These are phyloP conservation scores for Ormosia semicastrata DNA, from an alignment of 306 rosid genomes.

Conservation along the genomic window DNA sequence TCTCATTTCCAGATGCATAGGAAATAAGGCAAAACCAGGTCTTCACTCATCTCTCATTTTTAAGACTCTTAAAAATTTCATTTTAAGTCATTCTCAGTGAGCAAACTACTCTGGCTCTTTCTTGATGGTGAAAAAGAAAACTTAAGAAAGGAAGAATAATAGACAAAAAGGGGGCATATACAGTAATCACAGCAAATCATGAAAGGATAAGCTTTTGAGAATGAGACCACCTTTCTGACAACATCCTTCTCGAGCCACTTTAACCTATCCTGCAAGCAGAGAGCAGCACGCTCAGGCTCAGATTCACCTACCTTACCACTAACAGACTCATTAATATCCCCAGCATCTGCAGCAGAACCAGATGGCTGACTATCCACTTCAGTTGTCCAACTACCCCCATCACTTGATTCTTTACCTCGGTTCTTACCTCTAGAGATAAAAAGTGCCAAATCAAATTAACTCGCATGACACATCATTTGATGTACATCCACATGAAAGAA, in stretches of 20 bases:
- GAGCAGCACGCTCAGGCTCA: conserved; percentile 50
- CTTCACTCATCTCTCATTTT: neutral
- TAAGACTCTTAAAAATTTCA: neutral
- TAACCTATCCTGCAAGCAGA: conserved; percentile 58
- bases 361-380: conserved; percentile 65
- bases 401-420: conserved; percentile 49
- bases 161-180: neutral
- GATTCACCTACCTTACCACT: conserved; percentile 55
- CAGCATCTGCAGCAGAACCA: conserved; percentile 52
- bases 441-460: conserved; percentile 25
- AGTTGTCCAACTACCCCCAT: conserved; percentile 51
- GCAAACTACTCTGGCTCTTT: neutral
- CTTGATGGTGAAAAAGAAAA: neutral
- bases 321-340: conserved; percentile 42
- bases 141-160: neutral
- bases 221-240: conserved; percentile 57
- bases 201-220: neutral
- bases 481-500: conserved; percentile 12
- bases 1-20: neutral
- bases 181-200: neutral
- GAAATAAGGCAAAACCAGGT: neutral
- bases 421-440: conserved; percentile 63
- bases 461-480: neutral
- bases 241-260: conserved; percentile 62
- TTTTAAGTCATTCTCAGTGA: neutral